Percentiles rank a stretch among this genome's conserved stretches.
Conservation (phyloP, 2,329 filamentous ascomycete species). For the Byssoonygena ceratinophila region DNA sequence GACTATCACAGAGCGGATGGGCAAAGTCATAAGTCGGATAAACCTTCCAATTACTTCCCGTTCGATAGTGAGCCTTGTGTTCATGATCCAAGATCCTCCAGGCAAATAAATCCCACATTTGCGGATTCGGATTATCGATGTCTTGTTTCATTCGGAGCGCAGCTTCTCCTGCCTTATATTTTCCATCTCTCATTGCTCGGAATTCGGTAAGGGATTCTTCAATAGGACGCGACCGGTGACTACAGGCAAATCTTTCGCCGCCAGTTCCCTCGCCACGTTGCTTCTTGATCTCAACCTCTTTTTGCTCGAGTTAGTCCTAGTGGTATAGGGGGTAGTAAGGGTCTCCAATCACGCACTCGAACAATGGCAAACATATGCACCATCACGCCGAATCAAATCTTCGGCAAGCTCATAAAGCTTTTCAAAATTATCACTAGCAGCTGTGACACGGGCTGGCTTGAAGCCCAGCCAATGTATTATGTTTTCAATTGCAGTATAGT, state of each 20-base stretch:
- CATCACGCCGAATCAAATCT: constrained; percentile 61
- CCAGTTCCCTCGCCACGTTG: constrained; percentile 65
- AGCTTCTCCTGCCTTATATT: constrained; percentile 74
- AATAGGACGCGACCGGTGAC: constrained; percentile 62
- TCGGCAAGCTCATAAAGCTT: constrained; percentile 80
- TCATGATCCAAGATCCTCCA: constrained; percentile 59
- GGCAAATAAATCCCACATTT: constrained; percentile 93
- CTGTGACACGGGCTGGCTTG: constrained; percentile 65
- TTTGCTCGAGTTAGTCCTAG: constrained; percentile 23
- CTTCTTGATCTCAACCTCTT: constrained; percentile 67
- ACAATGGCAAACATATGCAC: constrained; percentile 78
- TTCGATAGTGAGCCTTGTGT: constrained; percentile 56
- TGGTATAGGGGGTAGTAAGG: neutral
- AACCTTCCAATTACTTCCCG: constrained; percentile 75
- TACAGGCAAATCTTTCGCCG: constrained; percentile 65
- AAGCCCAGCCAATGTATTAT: constrained; percentile 76
- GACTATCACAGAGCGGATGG: constrained; percentile 82
- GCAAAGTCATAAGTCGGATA: constrained; percentile 94
- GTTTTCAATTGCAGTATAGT: constrained; percentile 80
- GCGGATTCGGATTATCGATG: constrained; percentile 68
- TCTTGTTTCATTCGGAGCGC: constrained; percentile 91
- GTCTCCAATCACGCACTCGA: constrained; percentile 37
- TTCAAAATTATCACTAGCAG: constrained; percentile 85
- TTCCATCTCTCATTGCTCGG: constrained; percentile 78
- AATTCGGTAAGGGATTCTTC: constrained; percentile 76